Percentiles rank a stretch among this genome's conserved stretches.
Conservation (phyloP, 257 asterid species). For the Galeopsis tetrahit region DNA sequence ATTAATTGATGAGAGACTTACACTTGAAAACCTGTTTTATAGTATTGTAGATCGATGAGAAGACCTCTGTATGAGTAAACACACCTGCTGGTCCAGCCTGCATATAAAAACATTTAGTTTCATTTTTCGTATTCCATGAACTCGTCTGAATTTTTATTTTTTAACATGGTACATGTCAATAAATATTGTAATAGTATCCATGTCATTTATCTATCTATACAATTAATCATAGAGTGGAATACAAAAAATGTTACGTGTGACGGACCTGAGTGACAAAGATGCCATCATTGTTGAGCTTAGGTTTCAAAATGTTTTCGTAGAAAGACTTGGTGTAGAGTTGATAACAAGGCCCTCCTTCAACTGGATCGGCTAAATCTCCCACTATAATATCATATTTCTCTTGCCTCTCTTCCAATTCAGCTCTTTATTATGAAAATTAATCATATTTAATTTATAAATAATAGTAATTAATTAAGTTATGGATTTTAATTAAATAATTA, state of each 20-base stretch:
- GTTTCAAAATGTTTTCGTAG: slow-evolving; percentile 78
- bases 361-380: slow-evolving; percentile 98
- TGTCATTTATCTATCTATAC: too few species aligned
- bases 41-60: slow-evolving; percentile 93
- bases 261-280: slow-evolving; percentile 90
- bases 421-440: slow-evolving; percentile 45
- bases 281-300: slow-evolving; percentile 75
- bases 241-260: not conserved
- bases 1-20: slow-evolving; percentile 36
- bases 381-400: slow-evolving; percentile 85
- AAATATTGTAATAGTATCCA: too few species aligned
- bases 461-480: not conserved
- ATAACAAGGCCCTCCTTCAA: slow-evolving; percentile 97
- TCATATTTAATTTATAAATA: not conserved
- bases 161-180: too few species aligned
- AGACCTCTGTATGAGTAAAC: slow-evolving; percentile 87
- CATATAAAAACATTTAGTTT: not conserved
- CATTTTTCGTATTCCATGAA: not conserved
- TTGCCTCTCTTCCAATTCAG: slow-evolving; percentile 71
- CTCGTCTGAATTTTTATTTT: not conserved
- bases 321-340: slow-evolving; percentile 89
- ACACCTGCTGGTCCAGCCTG: slow-evolving; percentile 99
- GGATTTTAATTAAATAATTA: not conserved
- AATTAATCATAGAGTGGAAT: not conserved
- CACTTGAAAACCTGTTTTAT: slow-evolving; percentile 90